Base-by-base conservation (phyloP, 306 rosid species). In the Sophora flavescens region DNA sequence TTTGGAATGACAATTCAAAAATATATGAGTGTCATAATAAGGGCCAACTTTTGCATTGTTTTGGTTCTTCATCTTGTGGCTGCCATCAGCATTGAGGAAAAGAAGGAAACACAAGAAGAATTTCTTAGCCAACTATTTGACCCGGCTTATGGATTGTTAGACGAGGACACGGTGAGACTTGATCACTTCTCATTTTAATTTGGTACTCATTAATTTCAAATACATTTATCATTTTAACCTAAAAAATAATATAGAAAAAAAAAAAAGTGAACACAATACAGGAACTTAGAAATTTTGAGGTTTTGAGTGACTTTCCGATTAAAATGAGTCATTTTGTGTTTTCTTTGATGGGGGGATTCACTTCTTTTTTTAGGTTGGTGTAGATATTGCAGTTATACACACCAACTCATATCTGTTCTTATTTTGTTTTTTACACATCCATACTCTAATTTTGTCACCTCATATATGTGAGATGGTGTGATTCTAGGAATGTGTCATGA, bases 131-230 rank as follows among this genome's bases (percentile, higher is more conserved):
- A 78, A 77, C 70, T 89, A 14, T 86, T 91, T 57, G 91, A 85
- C 82, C 93, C 90, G 3, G 44, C 74, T 11, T 80, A 89, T 78
- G 89, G 88, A 62, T 33, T 84, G 59, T 70, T 91, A 41, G 81
- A 88, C 69, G 74, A 75, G 65, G 87, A 86, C 68, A 70, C 85
- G 97, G 99, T 96, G 74, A 89, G 93, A 78, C 48, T 77, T 78
- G 54, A 38, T 77, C 64, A 52, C 78, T 17, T 45, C 26, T 70
- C 51, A 50, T 63, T 74, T 74, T 6, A 32, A 22, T 16, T 66
- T 10, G 62, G 67, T 58, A 76, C 52, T 47, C 64, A 30, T 26
- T 39, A 57, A 35, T 48, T 53, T 47, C 26, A 62, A 35, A 28
- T 38, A 14, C 66, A 64, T 38, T 41, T 68, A 8, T 39, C 9